phyloP scores from a whole-genome alignment of 2,329 filamentous ascomycete genomes.

The Beauveria pseudobassiana region DNA sequence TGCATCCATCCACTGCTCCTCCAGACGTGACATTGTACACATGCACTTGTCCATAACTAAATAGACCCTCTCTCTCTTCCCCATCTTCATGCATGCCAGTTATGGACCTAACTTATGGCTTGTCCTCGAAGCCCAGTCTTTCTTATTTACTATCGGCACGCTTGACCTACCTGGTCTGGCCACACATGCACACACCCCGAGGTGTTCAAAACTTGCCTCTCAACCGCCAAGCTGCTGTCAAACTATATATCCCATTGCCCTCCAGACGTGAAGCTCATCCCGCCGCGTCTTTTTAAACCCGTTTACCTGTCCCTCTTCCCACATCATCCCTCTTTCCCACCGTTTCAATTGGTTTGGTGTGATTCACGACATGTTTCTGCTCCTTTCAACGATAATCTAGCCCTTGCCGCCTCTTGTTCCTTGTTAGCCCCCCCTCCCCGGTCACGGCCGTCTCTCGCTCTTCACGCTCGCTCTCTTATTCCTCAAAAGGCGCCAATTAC shows the following conservation, averaged over 20 bases:
- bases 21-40: conserved; percentile 15
- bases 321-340: not conserved
- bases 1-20: conserved; percentile 8
- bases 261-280: conserved; percentile 1
- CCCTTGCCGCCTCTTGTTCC: not conserved
- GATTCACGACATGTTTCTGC: not conserved
- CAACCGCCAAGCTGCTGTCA: not conserved
- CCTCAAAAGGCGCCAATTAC: not conserved
- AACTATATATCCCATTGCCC: conserved; percentile 8
- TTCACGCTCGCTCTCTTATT: not conserved
- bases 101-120: conserved; percentile 18
- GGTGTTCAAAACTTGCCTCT: not conserved
- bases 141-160: not conserved
- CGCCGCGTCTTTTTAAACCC: not conserved
- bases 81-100: conserved; percentile 32
- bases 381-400: not conserved
- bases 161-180: not conserved
- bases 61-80: conserved; percentile 26
- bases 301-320: not conserved
- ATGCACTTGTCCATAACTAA: conserved; percentile 15
- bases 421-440: not conserved
- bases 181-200: too few species aligned
- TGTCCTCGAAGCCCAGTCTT: not conserved
- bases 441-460: not conserved
- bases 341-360: not conserved